Evolutionary conservation across 805 yeast species (phyloP).

Genomic region (Wickerhamiella sorbophila): DNA sequence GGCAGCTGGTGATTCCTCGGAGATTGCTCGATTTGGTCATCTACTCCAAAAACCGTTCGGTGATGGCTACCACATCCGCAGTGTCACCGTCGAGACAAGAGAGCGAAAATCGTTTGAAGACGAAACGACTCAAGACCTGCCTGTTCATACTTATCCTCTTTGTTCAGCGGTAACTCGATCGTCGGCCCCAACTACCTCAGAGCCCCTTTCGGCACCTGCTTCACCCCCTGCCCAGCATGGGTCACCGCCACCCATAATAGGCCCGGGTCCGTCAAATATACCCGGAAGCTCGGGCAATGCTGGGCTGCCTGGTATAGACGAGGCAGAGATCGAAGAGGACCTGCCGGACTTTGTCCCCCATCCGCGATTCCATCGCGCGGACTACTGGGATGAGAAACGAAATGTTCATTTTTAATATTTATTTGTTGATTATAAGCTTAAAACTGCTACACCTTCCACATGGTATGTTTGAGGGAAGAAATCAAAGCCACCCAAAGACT

Average conservation of each 20-base stretch:
- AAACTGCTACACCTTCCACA: slow-evolving; percentile 76
- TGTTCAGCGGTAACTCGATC: background rate
- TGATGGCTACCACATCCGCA: background rate
- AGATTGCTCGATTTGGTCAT: background rate
- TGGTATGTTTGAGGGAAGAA: slow-evolving; percentile 94
- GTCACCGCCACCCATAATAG: background rate
- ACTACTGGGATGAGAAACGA: slow-evolving; percentile 8
- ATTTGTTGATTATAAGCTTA: slow-evolving; percentile 17
- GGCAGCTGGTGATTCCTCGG: background rate
- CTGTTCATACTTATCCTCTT: background rate
- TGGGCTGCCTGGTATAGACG: background rate
- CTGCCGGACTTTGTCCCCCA: slow-evolving; percentile 8
- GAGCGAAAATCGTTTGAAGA: background rate
- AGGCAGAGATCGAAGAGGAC: background rate
- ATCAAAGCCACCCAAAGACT: slow-evolving; percentile 84
- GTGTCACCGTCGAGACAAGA: background rate
- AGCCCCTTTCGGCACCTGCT: background rate
- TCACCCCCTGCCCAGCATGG: background rate
- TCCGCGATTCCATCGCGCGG: slow-evolving; percentile 8
- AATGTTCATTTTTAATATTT: slow-evolving; percentile 1
- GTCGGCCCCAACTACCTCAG: background rate
- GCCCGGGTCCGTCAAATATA: background rate
- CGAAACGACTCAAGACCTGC: background rate
- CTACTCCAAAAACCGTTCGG: background rate
- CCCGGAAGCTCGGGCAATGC: background rate